These are phyloP conservation scores for Ganoderma resinaceum DNA, from an alignment of 1,284 basidiomycete genomes.

Conservation along the genomic window DNA sequence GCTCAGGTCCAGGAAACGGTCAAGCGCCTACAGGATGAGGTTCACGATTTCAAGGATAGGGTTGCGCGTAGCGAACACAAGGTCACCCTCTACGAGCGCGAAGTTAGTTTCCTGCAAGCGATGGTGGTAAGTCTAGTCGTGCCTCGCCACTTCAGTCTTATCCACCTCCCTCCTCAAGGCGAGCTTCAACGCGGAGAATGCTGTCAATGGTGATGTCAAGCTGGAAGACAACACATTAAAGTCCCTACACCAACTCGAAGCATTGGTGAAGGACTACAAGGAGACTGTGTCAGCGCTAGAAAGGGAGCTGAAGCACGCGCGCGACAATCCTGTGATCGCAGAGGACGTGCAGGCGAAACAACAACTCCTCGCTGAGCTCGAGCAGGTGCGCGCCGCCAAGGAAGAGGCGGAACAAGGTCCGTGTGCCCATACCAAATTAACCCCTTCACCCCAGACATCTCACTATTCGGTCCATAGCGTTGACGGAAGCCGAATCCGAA, in stretches of 20 bases:
- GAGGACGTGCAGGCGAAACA: conserved; percentile 41
- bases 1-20: conserved; percentile 44
- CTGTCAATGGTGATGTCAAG: conserved; percentile 37
- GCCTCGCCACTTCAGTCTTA: neutral
- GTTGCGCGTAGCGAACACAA: conserved; percentile 54
- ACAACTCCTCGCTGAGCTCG: conserved; percentile 51
- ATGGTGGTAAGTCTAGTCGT: conserved; percentile 56
- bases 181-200: conserved; percentile 65
- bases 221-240: conserved; percentile 47
- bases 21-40: conserved; percentile 45
- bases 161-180: conserved; percentile 45
- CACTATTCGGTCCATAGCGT: conserved; percentile 46
- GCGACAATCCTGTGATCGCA: conserved; percentile 39
- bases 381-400: conserved; percentile 47
- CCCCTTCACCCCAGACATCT: neutral
- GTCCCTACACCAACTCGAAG: conserved; percentile 64
- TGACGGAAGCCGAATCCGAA: conserved; percentile 48
- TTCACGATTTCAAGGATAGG: conserved; percentile 50
- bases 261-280: conserved; percentile 63
- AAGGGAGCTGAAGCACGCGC: conserved; percentile 50
- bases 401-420: conserved; percentile 53
- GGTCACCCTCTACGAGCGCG: conserved; percentile 57
- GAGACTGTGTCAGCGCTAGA: conserved; percentile 51
- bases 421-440: conserved; percentile 13
- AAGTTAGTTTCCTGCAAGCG: conserved; percentile 67